Base-by-base conservation (phyloP, 2,329 filamentous ascomycete genomes). In the Lecanicillium sp. region DNA sequence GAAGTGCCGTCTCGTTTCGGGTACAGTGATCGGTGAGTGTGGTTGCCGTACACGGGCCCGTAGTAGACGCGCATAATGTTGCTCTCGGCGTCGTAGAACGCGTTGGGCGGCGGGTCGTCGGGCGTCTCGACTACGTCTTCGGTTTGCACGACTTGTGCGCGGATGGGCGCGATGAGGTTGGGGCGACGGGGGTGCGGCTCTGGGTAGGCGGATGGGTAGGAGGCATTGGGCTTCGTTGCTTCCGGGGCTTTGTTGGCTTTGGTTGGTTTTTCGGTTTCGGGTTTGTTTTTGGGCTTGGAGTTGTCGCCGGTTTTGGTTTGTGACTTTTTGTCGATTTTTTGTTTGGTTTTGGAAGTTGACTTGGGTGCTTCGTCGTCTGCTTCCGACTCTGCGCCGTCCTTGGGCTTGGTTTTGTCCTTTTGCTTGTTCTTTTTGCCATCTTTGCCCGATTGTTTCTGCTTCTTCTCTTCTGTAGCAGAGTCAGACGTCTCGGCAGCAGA, bases 31-130 rank as follows among this genome's bases (percentile, higher is more conserved):
- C 50, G 47, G 2, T 62, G 62, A 17, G 62, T 57, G 17, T 68
- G 65, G 45, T 73, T 73, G 4, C 74, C 73, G 49, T 75, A 79
- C 1, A 62, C 58, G 3, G 69, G 66, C 0, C 74, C 75, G 45
- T 79, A 70, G 45, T 79, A 79, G 18, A 79, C 67, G 12, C 74
- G 69, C 36, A 76, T 61, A 15, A 74, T 55, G 22, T 72, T 69
- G 44, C 67, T 63, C 33, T 64, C 60, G n/a, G 60, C 51, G 47
- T 80, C 74, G 48, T 70, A 72, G 49, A 74, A 80, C 30, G 76
- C 72, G 48, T 80, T 81, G 11, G 75, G 77, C 2, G 64, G 62
- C 8, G 75, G 75, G 44, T 79, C 74, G 31, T 66, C 58, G 4
- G 61, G 58, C 2, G 55, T 59, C 46, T 78, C 74, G 15, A 79